Base-by-base conservation (phyloP, 1,284 basidiomycete species). In the Violaceomyces palustris region DNA sequence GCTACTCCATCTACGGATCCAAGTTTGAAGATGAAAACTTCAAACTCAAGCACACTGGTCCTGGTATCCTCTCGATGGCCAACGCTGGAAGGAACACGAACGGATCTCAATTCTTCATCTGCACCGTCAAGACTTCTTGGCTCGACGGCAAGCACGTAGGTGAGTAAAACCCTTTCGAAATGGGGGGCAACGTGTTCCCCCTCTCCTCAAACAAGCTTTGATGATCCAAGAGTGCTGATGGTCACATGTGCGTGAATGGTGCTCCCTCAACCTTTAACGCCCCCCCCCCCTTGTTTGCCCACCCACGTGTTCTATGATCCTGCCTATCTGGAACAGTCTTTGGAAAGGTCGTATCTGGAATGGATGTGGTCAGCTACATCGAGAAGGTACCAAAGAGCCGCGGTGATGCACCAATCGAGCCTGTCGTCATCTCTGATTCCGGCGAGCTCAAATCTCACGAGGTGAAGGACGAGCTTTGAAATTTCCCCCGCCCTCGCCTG, bases 231-330 rank as follows among this genome's bases (percentile, higher is more conserved):
- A n/a, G n/a, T n/a, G n/a, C n/a, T n/a, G n/a, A n/a, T n/a, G n/a
- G n/a, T n/a, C n/a, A n/a, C n/a, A n/a, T n/a, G n/a, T n/a, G n/a
- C n/a, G n/a, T n/a, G n/a, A n/a, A n/a, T n/a, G n/a, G n/a, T n/a
- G n/a, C n/a, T n/a, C n/a, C n/a, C n/a, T n/a, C n/a, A n/a, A n/a
- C n/a, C n/a, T n/a, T n/a, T n/a, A n/a, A n/a, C n/a, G n/a, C n/a
- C n/a, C n/a, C n/a, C n/a, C n/a, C n/a, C n/a, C n/a, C 85, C 89
- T 69, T 79, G 75, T 7, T 63, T 61, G 42, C 48, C 42, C 28
- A 37, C 45, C 11, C 27, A 10, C 27, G n/a, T n/a, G 10, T 28
- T 28, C n/a, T 28, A 28, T 12, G 19, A 18, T 24, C 11, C 37
- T 12, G 26, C 8, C 15, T 18, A 15, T 15, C 25, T 8, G n/a